Percentiles rank a stretch among this genome's conserved stretches.
Evolutionary conservation across 805 yeast genomes (phyloP).

Genomic region (Ascoidea rubescens): DNA sequence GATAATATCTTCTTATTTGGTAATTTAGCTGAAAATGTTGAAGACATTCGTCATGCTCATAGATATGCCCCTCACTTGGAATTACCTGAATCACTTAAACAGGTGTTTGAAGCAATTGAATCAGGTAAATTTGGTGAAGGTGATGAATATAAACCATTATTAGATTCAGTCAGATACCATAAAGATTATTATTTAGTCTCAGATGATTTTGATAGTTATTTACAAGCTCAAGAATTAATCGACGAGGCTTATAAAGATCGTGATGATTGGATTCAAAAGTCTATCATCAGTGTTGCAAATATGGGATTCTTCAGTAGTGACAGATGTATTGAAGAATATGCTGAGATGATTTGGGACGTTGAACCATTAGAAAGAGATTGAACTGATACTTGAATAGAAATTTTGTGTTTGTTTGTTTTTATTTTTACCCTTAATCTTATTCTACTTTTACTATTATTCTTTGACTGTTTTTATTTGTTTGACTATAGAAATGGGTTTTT

Average conservation of each 20-base stretch:
- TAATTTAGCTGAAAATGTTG: conserved; percentile 80
- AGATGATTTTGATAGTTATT: conserved; percentile 80
- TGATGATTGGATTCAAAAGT: conserved; percentile 64
- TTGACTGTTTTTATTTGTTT: neutral
- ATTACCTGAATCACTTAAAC: conserved; percentile 42
- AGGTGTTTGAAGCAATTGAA: conserved; percentile 57
- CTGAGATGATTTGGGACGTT: conserved; percentile 85
- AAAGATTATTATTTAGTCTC: conserved; percentile 81
- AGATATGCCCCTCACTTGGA: conserved; percentile 37
- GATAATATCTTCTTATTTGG: conserved; percentile 89
- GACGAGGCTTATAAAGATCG: conserved; percentile 58
- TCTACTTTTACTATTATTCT: no score
- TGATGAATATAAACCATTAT: conserved; percentile 49
- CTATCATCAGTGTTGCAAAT: conserved; percentile 71
- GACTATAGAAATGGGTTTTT: no score
- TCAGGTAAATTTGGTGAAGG: conserved; percentile 59
- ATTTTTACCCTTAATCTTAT: no score
- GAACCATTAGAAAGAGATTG: conserved; percentile 47
- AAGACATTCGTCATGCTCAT: conserved; percentile 69
- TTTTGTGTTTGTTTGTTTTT: neutral
- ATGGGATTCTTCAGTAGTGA: conserved; percentile 90
- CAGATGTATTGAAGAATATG: conserved; percentile 83
- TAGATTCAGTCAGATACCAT: conserved; percentile 55
- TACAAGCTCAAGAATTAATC: conserved; percentile 66
- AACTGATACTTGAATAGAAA: neutral